Conservation (phyloP, 768 basidiomycete species). For the Trametes cingulata region DNA sequence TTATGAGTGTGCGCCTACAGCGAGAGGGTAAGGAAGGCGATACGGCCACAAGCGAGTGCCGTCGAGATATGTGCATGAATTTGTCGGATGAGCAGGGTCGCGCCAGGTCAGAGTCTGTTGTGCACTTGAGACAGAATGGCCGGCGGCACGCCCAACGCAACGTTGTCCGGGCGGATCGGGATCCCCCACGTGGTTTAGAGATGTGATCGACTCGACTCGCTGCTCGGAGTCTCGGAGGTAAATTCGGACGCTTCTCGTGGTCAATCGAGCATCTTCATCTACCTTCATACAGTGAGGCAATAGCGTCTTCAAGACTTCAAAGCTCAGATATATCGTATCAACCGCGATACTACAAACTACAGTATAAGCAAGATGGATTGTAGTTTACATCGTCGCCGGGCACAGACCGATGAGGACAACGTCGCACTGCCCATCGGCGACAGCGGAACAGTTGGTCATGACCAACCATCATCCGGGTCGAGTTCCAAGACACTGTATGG, state of each 20-base stretch:
- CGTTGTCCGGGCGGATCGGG: constrained; percentile 13
- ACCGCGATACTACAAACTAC: no score
- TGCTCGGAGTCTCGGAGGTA: neutral
- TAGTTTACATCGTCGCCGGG: no score
- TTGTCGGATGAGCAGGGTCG: neutral
- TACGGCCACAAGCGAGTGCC: neutral
- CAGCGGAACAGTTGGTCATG: neutral
- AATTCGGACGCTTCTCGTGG: no score
- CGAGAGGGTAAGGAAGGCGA: neutral
- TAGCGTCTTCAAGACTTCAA: no score
- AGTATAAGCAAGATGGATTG: no score
- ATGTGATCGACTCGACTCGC: neutral
- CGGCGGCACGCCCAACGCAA: constrained; percentile 2
- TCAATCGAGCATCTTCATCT: no score
- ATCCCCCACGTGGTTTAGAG: neutral
- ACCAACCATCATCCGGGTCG: constrained; percentile 11
- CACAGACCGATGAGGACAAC: no score
- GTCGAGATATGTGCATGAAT: constrained; percentile 9
- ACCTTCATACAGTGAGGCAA: no score
- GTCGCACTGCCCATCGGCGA: neutral
- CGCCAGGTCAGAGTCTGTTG: neutral
- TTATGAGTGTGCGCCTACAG: constrained; percentile 7
- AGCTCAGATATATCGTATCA: no score
- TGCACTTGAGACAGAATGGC: neutral
- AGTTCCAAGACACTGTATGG: constrained; percentile 10